Conservation (phyloP, 2,329 filamentous ascomycete genomes). For the Aspergillus awamori region DNA sequence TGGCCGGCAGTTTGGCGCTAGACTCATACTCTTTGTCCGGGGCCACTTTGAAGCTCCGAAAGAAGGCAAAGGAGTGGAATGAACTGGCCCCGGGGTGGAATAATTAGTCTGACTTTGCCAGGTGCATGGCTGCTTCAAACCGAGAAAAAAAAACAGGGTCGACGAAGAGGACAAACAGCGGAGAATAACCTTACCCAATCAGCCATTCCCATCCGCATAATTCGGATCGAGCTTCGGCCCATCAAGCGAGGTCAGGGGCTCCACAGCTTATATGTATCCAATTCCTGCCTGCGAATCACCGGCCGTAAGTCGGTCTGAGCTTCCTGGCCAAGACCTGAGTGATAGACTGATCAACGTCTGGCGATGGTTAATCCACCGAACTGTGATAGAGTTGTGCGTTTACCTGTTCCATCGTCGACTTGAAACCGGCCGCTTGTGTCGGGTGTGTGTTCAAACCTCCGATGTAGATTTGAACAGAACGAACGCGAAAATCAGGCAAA, state of each 20-base stretch:
- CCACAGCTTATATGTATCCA: slow-evolving; percentile 23
- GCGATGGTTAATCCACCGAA: slow-evolving; percentile 17
- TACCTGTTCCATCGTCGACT: slow-evolving; percentile 9
- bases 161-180: slow-evolving; percentile 2
- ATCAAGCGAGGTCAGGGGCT: slow-evolving; percentile 11
- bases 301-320: slow-evolving; percentile 11
- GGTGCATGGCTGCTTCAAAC: background rate
- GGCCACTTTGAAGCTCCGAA: slow-evolving; percentile 6
- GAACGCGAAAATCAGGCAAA: background rate
- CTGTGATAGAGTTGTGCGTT: slow-evolving; percentile 17
- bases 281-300: slow-evolving; percentile 14
- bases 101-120: background rate
- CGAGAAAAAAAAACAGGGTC: background rate
- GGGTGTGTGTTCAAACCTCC: background rate
- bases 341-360: slow-evolving; percentile 18
- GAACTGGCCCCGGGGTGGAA: background rate
- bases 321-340: slow-evolving; percentile 18
- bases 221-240: background rate
- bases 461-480: background rate
- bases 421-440: slow-evolving; percentile 12
- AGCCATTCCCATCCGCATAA: background rate
- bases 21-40: background rate
- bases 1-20: slow-evolving; percentile 4
- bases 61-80: background rate
- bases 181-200: background rate